Percentiles rank a stretch among this genome's conserved stretches.
These are phyloP conservation scores for Aspergillus haitiensis DNA, from an alignment of 495 filamentous ascomycete species.

Conservation along the genomic window DNA sequence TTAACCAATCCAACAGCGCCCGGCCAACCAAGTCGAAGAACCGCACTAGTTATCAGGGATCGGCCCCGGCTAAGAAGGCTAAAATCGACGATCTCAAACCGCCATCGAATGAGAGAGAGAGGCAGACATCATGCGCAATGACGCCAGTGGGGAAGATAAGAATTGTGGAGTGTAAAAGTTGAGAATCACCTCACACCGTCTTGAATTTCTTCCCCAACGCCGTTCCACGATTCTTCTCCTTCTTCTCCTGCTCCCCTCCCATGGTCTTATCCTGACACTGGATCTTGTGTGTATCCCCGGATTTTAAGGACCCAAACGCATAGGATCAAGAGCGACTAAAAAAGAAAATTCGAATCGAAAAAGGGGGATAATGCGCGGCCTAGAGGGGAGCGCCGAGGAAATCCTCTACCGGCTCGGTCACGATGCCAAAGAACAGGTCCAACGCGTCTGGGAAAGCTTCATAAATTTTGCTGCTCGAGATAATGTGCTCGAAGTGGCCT, in stretches of 20 bases:
- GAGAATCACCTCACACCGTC: background rate
- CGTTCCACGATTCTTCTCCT: background rate
- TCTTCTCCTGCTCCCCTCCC: background rate
- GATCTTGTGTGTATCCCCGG: background rate
- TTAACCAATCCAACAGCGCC: too few species aligned
- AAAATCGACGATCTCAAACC: background rate
- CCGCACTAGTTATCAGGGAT: background rate
- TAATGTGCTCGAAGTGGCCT: conserved; percentile 74
- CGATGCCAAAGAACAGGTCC: conserved; percentile 35
- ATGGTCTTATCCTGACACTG: background rate
- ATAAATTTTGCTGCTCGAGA: conserved; percentile 70
- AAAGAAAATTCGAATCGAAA: background rate
- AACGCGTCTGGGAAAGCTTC: conserved; percentile 59
- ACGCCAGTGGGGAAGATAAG: background rate
- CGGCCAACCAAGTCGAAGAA: too few species aligned
- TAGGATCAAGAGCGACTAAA: background rate
- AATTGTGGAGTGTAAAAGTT: background rate
- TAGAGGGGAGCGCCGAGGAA: conserved; percentile 31
- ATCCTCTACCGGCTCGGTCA: conserved; percentile 31
- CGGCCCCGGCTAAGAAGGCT: background rate
- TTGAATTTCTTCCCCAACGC: background rate
- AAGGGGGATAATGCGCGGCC: conserved; percentile 31
- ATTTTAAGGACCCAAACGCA: background rate
- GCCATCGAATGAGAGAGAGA: background rate
- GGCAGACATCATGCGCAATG: background rate